Percentiles rank a stretch among this genome's conserved stretches.
phyloP scores from a whole-genome alignment of 345 rosid species.

The Brassica juncea region DNA sequence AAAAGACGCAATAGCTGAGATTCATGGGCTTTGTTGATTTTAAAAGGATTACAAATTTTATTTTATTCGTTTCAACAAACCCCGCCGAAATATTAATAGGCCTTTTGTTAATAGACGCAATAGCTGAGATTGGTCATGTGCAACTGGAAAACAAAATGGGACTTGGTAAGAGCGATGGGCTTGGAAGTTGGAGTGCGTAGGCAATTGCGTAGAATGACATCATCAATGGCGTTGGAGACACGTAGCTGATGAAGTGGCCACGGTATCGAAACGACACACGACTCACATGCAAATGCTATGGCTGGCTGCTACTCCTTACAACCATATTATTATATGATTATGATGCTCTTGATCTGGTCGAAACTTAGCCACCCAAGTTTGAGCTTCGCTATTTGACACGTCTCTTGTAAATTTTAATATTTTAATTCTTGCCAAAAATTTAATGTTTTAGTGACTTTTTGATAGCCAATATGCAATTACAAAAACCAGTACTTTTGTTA shows the following conservation, averaged over 20 bases:
- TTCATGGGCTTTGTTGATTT: too few relatives aligned
- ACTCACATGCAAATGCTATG: slow-evolving; percentile 37
- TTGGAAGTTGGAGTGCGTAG: background rate
- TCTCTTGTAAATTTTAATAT: background rate
- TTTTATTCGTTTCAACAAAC: background rate
- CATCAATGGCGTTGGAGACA: slow-evolving; percentile 16
- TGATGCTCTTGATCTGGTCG: slow-evolving; percentile 17
- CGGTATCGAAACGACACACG: slow-evolving; percentile 1
- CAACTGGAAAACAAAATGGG: background rate
- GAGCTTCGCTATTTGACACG: slow-evolving; percentile 31
- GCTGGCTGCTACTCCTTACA: slow-evolving; percentile 1
- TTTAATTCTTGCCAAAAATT: background rate
- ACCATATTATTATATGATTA: background rate
- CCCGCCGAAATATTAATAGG: background rate
- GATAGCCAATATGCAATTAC: background rate
- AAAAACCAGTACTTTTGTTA: background rate
- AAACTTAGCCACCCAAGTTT: slow-evolving; percentile 28
- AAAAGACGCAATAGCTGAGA: too few relatives aligned
- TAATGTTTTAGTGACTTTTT: background rate
- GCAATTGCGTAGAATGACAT: slow-evolving; percentile 3
- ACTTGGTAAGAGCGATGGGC: background rate
- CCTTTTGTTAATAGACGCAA: background rate
- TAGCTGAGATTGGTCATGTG: background rate
- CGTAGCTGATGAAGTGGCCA: slow-evolving; percentile 26
- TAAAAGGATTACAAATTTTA: background rate